Conservation (phyloP, 768 basidiomycete genomes). For the Scleroderma citrinum region DNA sequence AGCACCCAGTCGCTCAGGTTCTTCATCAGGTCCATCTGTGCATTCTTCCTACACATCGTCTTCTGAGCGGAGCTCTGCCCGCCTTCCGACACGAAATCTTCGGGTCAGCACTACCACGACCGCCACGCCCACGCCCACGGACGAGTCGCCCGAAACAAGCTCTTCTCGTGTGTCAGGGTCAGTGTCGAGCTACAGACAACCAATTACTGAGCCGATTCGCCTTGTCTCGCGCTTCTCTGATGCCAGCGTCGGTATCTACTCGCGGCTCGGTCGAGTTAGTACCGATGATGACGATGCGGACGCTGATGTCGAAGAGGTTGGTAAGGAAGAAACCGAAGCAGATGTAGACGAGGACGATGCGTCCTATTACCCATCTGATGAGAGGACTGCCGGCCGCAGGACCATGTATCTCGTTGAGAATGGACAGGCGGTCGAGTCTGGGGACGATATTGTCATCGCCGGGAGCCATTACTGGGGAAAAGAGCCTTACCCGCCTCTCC, state of each 20-base stretch:
- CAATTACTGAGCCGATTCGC: neutral
- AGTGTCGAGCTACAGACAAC: conserved; percentile 17
- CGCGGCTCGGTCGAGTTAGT: conserved; percentile 11
- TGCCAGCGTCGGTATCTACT: conserved; percentile 13
- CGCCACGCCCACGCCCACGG: neutral
- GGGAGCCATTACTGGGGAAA: conserved; percentile 18
- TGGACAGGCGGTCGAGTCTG: conserved; percentile 17
- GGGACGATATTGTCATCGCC: conserved; percentile 14
- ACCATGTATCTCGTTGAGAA: conserved; percentile 30
- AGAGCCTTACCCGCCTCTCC: conserved; percentile 14
- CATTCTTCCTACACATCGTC: conserved; percentile 18
- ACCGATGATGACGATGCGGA: conserved; percentile 15
- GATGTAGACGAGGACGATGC: conserved; percentile 25
- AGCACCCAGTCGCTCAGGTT: conserved; percentile 20
- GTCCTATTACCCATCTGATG: conserved; percentile 24
- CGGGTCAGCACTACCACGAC: neutral
- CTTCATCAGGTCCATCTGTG: conserved; percentile 24
- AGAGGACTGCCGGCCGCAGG: conserved; percentile 29
- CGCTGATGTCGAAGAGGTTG: conserved; percentile 18
- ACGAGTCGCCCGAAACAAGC: conserved; percentile 15
- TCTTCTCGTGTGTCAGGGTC: conserved; percentile 18
- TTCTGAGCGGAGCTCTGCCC: conserved; percentile 14
- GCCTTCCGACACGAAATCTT: neutral
- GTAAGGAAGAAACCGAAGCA: conserved; percentile 10
- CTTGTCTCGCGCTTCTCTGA: conserved; percentile 17